Evolutionary conservation across 1,284 basidiomycete genomes (phyloP), one percentile per base, ranked within the genome.

Genomic region (Cutaneotrichosporon cyanovorans): DNA sequence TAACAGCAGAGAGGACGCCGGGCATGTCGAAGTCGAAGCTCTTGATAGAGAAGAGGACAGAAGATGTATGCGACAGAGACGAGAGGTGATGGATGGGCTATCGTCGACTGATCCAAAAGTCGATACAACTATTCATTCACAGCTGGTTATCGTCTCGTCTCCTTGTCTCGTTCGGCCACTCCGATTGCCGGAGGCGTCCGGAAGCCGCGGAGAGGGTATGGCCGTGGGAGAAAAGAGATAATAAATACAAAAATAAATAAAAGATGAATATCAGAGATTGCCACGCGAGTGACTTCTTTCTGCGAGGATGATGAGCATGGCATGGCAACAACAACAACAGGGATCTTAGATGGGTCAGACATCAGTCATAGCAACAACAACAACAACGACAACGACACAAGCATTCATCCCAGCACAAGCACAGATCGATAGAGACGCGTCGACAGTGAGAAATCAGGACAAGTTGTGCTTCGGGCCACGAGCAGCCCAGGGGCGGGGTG

Each of bases 1-100:
- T 37, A 20, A 95, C 76, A 56, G 91, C 63, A 63, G 90, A 85
- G 19, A 83, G 80, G 37, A 83, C 82, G 45, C 71, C 44, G 30
- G 55, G 61, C 68, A 71, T 72, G 37, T 31, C 19, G 16, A 33
- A 45, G 25, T 22, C 40, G 19, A 31, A 19, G 37, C 25, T 5
- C 23, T 34, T 4, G 30, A 16, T 19, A 22, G 20, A 21, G 21
- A 20, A 10, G 34, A 10, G 32, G 34, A 14, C 21, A 28, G 30
- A 31, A 38, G 31, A 46, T 31, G 22, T 6, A 16, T 38, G 18
- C n/a, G 31, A 23, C 14, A 35, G 12, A 21, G 20, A 31, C 6
- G 37, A 20, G 32, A 21, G 23, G 41, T 35, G 34, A 22, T 42
- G 15, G 41, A 42, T 28, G 41, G 15, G 18, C 2, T 16, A 14